Evolutionary conservation across 2,329 filamentous ascomycete genomes (phyloP), one percentile per base, ranked within the genome.

Genomic region (Diaporthe sp.): DNA sequence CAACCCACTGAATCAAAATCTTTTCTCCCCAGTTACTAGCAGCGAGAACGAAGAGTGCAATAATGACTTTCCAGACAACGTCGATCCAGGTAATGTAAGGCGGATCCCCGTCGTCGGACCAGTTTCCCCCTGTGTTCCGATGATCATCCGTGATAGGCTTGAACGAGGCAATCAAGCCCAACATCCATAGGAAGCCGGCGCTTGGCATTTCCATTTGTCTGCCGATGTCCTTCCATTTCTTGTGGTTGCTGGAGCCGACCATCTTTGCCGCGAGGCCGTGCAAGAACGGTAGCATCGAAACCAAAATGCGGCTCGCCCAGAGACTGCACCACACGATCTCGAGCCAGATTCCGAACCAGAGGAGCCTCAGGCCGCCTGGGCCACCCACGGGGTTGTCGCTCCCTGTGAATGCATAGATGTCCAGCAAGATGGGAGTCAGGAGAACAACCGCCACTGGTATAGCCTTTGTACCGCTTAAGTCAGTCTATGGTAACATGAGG

Each of bases 341-440:
- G 25, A 98, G 89, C 96, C 96, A 98, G 77, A 98, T 95, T 42
- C 94, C 94, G 81, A 98, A 98, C 96, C 96, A 98, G 76, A 95
- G 86, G 60, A 98, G 86, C 77, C 91, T 82, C 0, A 98, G 95
- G 28, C 93, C 95, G 0, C 95, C 95, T 3, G 93, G 90, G 2
- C 89, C 89, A 9, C 89, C 89, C 17, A 90, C 91, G 2, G 93
- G 82, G 17, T 84, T 81, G n/a, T 82, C 81, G 6, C 82, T 78
- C 2, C 84, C 75, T n/a, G 84, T 79, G 37, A 85, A 82, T n/a
- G 81, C 85, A 42, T 84, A 84, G 2, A 76, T 70, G 51, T 73
- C 76, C 25, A 77, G 31, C 2, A 90, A 80, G 12, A 89, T 83
- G 1, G 88, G 88, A 10, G 88, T 83, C 22, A 89, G 78, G 13